Evolutionary conservation across 129 eudicot species (phyloP).

Genomic region (Flaveria brownii): DNA sequence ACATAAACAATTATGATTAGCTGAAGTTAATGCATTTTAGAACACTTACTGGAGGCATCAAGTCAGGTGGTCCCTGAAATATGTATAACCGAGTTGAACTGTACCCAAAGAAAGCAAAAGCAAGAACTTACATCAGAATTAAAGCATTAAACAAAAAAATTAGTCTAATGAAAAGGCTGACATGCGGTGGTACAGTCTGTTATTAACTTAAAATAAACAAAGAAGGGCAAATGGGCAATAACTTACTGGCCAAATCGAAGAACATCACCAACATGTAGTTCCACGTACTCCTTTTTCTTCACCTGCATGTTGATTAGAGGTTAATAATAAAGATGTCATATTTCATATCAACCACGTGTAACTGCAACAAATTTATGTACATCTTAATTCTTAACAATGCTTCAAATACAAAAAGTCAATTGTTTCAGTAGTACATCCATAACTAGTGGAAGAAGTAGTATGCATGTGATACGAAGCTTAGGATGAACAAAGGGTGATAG

Average conservation of each 20-base stretch:
- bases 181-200: not conserved
- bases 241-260: slow-evolving; percentile 97
- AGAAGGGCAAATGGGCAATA: slow-evolving; percentile 24
- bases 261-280: slow-evolving; percentile 95
- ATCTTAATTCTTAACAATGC: not conserved
- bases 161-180: not conserved
- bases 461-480: too few relatives aligned
- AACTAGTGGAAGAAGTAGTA: not conserved
- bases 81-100: slow-evolving; percentile 92
- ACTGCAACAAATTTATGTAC: not conserved
- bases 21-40: slow-evolving; percentile 13
- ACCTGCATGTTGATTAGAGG: slow-evolving; percentile 45
- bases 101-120: slow-evolving; percentile 18
- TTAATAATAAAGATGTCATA: slow-evolving; percentile 14
- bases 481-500: too few relatives aligned
- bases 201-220: not conserved
- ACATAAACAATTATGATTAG: slow-evolving; percentile 2
- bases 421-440: not conserved
- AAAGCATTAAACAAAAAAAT: not conserved
- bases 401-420: not conserved
- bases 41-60: slow-evolving; percentile 87
- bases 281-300: slow-evolving; percentile 63
- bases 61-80: slow-evolving; percentile 89
- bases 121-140: slow-evolving; percentile 9
- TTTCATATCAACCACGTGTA: slow-evolving; percentile 10